phyloP scores from a whole-genome alignment of 495 filamentous ascomycete genomes.

The Niebla homalea region DNA sequence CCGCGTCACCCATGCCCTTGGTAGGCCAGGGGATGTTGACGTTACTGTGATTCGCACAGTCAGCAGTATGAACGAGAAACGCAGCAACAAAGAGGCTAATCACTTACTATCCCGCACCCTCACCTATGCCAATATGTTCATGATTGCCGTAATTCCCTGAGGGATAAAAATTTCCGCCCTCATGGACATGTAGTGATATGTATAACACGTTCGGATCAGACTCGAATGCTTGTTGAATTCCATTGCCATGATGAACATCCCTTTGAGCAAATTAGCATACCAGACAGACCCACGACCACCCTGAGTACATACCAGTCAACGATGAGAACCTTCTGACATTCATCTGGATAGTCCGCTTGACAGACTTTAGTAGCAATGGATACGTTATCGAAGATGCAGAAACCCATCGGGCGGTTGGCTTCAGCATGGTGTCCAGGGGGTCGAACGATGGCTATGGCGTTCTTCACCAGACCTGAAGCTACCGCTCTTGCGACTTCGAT shows the following conservation, averaged over 20 bases:
- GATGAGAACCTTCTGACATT: constrained; percentile 77
- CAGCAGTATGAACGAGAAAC: neutral
- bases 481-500: constrained; percentile 90
- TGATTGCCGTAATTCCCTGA: constrained; percentile 59
- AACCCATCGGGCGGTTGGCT: constrained; percentile 69
- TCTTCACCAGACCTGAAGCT: constrained; percentile 65
- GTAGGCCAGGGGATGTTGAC: constrained; percentile 90
- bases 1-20: constrained; percentile 90
- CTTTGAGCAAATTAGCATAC: constrained; percentile 18
- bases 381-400: constrained; percentile 97
- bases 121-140: constrained; percentile 58
- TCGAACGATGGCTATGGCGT: constrained; percentile 86
- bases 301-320: constrained; percentile 73
- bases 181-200: constrained; percentile 87
- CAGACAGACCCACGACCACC: neutral
- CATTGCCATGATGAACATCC: constrained; percentile 70
- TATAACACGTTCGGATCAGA: constrained; percentile 90
- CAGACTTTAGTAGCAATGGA: constrained; percentile 77
- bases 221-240: constrained; percentile 93
- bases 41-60: constrained; percentile 40
- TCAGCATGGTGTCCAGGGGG: constrained; percentile 96
- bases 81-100: neutral
- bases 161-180: constrained; percentile 76
- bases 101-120: constrained; percentile 54
- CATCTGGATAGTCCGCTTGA: constrained; percentile 58